phyloP scores from a whole-genome alignment of 2,329 filamentous ascomycete genomes.

The Cercospora zeina region DNA sequence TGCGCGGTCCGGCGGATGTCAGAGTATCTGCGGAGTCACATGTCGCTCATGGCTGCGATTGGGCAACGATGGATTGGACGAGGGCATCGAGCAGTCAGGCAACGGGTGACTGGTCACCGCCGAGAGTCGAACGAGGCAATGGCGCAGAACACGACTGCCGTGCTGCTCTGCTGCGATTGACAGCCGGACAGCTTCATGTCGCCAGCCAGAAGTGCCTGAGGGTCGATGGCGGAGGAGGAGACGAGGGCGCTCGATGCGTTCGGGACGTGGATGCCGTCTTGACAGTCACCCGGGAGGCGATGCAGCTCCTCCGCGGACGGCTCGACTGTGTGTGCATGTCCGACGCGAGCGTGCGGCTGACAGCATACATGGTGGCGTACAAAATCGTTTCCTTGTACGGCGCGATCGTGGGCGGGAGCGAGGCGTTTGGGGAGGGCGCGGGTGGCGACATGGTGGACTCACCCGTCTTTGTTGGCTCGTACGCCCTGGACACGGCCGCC shows the following conservation, averaged over 20 bases:
- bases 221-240: neutral
- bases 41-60: neutral
- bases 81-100: neutral
- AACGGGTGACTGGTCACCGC: neutral
- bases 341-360: neutral
- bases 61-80: neutral
- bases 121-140: neutral
- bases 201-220: neutral
- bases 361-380: conserved; percentile 12
- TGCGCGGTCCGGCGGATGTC: neutral
- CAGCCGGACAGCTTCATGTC: neutral
- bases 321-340: conserved; percentile 14
- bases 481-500: conserved; percentile 11
- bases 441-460: conserved; percentile 1
- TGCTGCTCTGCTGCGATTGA: neutral
- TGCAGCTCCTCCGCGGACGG: conserved; percentile 2
- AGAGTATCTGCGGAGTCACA: neutral
- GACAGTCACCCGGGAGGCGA: conserved; percentile 14
- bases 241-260: neutral
- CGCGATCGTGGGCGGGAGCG: conserved; percentile 4
- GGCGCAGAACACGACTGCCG: conserved; percentile 2
- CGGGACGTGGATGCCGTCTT: conserved; percentile 17
- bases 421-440: neutral
- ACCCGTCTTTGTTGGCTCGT: conserved; percentile 8
- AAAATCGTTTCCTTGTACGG: conserved; percentile 13